phyloP scores from a whole-genome alignment of 768 basidiomycete species.

The Lenzites betulinus region DNA sequence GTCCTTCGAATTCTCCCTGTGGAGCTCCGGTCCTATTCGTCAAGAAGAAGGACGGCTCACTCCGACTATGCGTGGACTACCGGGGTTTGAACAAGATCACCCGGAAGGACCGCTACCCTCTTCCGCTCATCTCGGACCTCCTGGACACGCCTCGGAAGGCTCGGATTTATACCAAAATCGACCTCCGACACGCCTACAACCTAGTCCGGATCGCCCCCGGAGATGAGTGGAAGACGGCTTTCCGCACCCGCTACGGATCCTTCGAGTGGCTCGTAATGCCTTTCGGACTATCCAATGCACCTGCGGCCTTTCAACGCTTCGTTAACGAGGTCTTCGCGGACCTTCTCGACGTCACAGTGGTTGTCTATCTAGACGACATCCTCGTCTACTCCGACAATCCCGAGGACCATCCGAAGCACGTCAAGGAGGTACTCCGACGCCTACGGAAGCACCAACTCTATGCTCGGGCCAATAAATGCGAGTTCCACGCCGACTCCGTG shows the following conservation, averaged over 20 bases:
- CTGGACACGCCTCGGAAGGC: conserved; percentile 29
- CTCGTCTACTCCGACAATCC: conserved; percentile 17
- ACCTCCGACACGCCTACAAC: conserved; percentile 42
- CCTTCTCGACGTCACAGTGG: conserved; percentile 11
- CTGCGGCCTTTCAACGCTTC: conserved; percentile 12
- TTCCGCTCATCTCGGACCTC: conserved; percentile 33
- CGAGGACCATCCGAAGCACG: conserved; percentile 22
- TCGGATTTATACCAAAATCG: conserved; percentile 37
- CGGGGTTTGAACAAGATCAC: not conserved
- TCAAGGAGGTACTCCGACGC: conserved; percentile 21
- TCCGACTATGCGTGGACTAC: not conserved
- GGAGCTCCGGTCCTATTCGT: not conserved
- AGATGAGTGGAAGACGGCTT: conserved; percentile 39
- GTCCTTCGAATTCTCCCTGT: conserved; percentile 4
- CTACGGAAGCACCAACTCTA: conserved; percentile 36
- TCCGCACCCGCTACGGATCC: conserved; percentile 36
- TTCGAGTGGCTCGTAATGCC: conserved; percentile 36
- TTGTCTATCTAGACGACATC: conserved; percentile 20
- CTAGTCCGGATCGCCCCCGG: conserved; percentile 37
- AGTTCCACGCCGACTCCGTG: conserved; percentile 39
- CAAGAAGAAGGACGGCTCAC: not conserved
- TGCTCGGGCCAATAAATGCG: conserved; percentile 35
- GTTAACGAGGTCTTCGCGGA: conserved; percentile 20
- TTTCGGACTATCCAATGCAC: conserved; percentile 20
- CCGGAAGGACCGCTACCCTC: conserved; percentile 21